These are phyloP conservation scores for Aureobasidium zeae DNA, from an alignment of 2,329 filamentous ascomycete genomes.

Conservation along the genomic window DNA sequence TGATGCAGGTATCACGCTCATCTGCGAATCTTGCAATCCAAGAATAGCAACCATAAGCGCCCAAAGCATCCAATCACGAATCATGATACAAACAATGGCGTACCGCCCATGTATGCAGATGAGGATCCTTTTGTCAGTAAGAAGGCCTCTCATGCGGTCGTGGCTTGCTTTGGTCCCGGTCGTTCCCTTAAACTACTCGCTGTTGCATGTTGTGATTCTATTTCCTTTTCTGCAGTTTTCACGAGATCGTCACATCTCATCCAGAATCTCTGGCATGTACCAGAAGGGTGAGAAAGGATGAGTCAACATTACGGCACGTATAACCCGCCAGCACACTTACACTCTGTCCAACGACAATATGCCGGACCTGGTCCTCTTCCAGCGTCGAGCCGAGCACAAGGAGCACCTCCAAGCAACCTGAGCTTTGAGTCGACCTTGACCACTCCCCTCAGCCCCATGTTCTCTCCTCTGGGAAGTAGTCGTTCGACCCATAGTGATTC, in stretches of 20 bases:
- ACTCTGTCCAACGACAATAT: conserved; percentile 19
- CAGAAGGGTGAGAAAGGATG: conserved; percentile 8
- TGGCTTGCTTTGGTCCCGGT: conserved; percentile 4
- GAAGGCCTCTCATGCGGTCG: not conserved
- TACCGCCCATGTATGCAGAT: conserved; percentile 4
- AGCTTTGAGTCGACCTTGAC: conserved; percentile 19
- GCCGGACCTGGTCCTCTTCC: conserved; percentile 35
- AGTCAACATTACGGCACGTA: conserved; percentile 12
- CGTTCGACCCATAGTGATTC: conserved; percentile 23
- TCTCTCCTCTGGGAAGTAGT: conserved; percentile 22
- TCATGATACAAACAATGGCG: not conserved
- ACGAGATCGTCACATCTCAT: not conserved
- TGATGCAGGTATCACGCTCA: conserved; percentile 9
- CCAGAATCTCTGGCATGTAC: not conserved
- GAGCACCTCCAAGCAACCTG: conserved; percentile 15
- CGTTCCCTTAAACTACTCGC: conserved; percentile 4
- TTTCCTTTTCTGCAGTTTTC: not conserved
- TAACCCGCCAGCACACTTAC: conserved; percentile 5
- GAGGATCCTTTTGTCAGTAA: not conserved
- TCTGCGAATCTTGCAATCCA: conserved; percentile 3
- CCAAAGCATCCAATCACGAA: conserved; percentile 8
- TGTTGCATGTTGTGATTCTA: not conserved
- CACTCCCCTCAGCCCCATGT: conserved; percentile 23
- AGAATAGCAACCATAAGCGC: conserved; percentile 15
- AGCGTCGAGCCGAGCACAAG: conserved; percentile 27